Base-by-base conservation (phyloP, 352 stramenopile genomes). In the Globisporangium recalcitrans region DNA sequence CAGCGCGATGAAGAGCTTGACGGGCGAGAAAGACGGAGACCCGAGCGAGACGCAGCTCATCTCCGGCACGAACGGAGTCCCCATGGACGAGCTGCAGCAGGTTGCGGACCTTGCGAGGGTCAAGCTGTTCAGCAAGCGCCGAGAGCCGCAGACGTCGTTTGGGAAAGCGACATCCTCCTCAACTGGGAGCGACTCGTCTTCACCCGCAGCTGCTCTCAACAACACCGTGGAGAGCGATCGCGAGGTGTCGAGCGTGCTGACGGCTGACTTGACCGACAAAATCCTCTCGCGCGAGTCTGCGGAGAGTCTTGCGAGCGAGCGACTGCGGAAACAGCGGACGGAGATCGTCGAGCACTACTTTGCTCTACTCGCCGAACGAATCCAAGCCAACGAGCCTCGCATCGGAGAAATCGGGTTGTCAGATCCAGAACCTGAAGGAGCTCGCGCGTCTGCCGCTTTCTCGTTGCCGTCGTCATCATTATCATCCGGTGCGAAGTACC, bases 21-120 rank as follows among this genome's bases (percentile, higher is more conserved):
- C 27, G 38, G 65, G 73, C 29, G 49, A 64, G 42, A 68, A 78
- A 36, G 59, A 65, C 14, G 21, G 19, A 27, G 69, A 73, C n/a
- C 73, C 70, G 13, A 48, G 16, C 49, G 62, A 47, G 14, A 27
- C 14, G 13, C 47, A 42, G 27, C 11, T 68, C 19, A 62, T 69
- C 44, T 88, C 77, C 9, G 81, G 77, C 14, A 59, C 70, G 38
- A 71, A 89, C 31, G 80, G 88, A 51, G 70, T 74, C 31, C 64
- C 77, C 1, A 73, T 82, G 60, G 76, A 80, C 24, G 82, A 91
- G 70, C 64, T 88, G 22, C 70, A 86, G 62, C 76, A 86, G 27
- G 75, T 80, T 21, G 72, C 76, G 5, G 78, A 89, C 60, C 63
- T 75, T 22, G 74, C 73, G 47, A 75, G 80, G 4, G 70, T 86